Conservation (phyloP, 768 basidiomycete genomes). For the Harrya chromipes region DNA sequence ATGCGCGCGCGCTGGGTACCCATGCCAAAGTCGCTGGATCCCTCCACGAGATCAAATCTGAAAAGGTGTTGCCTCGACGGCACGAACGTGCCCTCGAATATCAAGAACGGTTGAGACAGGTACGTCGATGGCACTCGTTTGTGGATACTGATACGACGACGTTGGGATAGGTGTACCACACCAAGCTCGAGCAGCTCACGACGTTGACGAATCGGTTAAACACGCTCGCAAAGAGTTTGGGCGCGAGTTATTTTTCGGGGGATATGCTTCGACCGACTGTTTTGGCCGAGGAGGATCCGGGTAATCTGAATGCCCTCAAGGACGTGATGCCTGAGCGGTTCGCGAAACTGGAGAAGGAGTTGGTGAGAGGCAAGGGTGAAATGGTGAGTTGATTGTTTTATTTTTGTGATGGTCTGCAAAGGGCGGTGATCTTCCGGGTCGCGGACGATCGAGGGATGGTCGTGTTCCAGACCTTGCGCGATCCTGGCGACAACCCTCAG, state of each 20-base stretch:
- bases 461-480: too few species aligned
- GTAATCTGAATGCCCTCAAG: slow-evolving; percentile 41
- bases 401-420: background rate
- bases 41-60: slow-evolving; percentile 67
- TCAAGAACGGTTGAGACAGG: slow-evolving; percentile 80
- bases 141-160: background rate
- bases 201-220: slow-evolving; percentile 67
- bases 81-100: slow-evolving; percentile 64
- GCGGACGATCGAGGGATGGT: too few species aligned
- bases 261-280: slow-evolving; percentile 52
- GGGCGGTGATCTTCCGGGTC: background rate
- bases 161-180: slow-evolving; percentile 57
- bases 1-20: slow-evolving; percentile 68
- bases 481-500: too few species aligned
- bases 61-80: slow-evolving; percentile 67
- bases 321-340: slow-evolving; percentile 84
- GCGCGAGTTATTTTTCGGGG: slow-evolving; percentile 50
- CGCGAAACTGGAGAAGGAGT: slow-evolving; percentile 76
- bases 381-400: slow-evolving; percentile 49
- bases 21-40: slow-evolving; percentile 63
- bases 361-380: slow-evolving; percentile 84
- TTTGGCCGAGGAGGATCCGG: slow-evolving; percentile 40
- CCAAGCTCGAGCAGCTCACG: slow-evolving; percentile 71
- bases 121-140: slow-evolving; percentile 32
- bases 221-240: slow-evolving; percentile 57